Conservation (phyloP, 2,329 filamentous ascomycete genomes). For the Leptographium wingfieldii region DNA sequence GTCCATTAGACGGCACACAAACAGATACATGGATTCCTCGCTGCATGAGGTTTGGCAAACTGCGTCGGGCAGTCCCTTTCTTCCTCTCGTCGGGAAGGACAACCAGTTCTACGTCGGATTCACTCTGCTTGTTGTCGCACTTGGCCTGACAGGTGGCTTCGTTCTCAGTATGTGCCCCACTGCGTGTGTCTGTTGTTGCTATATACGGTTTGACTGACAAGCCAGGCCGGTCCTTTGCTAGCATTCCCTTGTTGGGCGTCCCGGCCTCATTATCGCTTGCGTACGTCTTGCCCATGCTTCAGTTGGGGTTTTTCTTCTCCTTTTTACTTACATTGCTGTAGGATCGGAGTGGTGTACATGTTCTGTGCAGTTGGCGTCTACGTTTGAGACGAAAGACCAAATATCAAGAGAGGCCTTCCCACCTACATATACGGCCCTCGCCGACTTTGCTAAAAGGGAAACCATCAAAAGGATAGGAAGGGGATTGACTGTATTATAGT, state of each 20-base stretch:
- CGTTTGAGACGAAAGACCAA: conserved; percentile 45
- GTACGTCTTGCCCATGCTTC: conserved; percentile 40
- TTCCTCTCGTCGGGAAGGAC: conserved; percentile 67
- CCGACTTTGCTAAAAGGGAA: not conserved
- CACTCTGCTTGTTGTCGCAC: conserved; percentile 56
- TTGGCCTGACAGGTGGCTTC: conserved; percentile 67
- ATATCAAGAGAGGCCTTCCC: not conserved
- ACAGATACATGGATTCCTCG: conserved; percentile 59
- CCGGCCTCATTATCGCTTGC: conserved; percentile 83
- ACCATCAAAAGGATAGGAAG: not conserved
- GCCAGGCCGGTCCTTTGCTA: conserved; percentile 68
- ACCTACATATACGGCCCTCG: not conserved
- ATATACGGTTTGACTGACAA: conserved; percentile 13
- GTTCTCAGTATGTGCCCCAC: conserved; percentile 56
- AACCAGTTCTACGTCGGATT: conserved; percentile 76
- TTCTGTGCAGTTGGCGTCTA: conserved; percentile 98
- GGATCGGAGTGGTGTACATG: conserved; percentile 92
- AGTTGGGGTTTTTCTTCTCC: not conserved
- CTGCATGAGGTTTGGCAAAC: conserved; percentile 88
- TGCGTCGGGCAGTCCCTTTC: conserved; percentile 75
- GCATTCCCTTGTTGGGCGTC: conserved; percentile 63
- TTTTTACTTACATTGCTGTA: conserved; percentile 23
- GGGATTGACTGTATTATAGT: conserved; percentile 26
- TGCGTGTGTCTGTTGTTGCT: not conserved
- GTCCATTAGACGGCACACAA: not conserved